Evolutionary conservation across 306 rosid species (phyloP).

Genomic region (Oemleria cerasiformis): DNA sequence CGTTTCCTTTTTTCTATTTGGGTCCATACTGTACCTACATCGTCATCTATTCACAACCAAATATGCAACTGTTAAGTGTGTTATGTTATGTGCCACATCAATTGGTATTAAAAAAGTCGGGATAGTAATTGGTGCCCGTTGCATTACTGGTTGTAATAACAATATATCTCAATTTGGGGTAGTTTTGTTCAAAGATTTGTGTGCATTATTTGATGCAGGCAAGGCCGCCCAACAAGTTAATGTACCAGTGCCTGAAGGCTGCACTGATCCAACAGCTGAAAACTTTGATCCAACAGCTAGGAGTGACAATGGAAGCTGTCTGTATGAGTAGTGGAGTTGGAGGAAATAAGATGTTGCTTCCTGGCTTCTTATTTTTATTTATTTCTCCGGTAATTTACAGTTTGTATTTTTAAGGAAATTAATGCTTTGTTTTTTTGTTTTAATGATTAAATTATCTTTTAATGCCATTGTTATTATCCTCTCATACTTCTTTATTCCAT

Average conservation of each 20-base stretch:
- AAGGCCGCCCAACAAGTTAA: constrained; percentile 43
- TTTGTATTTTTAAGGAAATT: background rate
- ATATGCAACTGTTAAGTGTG: background rate
- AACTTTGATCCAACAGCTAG: constrained; percentile 44
- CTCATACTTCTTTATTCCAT: background rate
- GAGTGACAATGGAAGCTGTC: constrained; percentile 39
- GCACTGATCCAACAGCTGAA: constrained; percentile 36
- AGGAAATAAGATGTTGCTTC: constrained; percentile 12
- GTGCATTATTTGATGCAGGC: constrained; percentile 28
- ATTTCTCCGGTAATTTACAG: background rate
- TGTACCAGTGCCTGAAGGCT: constrained; percentile 46
- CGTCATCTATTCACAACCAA: background rate
- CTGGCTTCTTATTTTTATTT: background rate
- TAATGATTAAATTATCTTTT: constrained; percentile 4
- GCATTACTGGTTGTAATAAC: background rate
- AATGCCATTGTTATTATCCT: background rate
- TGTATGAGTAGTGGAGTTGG: constrained; percentile 10
- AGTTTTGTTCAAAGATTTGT: background rate
- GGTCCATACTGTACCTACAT: background rate
- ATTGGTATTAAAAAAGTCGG: background rate
- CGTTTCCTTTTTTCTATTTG: background rate
- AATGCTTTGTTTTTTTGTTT: constrained; percentile 6
- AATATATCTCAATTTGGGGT: background rate
- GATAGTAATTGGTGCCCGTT: background rate
- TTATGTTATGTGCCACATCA: background rate